phyloP scores from a whole-genome alignment of 352 stramenopile species.

The Phytopythium kandeliae region DNA sequence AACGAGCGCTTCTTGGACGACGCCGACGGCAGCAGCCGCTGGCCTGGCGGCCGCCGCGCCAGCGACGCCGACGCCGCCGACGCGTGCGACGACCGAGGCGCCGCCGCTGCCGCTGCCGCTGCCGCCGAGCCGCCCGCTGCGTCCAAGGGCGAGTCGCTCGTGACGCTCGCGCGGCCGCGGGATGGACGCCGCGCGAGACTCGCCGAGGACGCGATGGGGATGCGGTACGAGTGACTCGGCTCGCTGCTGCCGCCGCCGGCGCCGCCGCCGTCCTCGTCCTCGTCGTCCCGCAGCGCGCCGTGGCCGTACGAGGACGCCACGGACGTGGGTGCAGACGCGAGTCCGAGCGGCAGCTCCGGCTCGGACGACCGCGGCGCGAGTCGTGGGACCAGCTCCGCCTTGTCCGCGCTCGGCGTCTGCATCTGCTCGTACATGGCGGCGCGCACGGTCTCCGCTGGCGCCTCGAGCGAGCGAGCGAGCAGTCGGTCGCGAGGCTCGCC shows the following conservation, averaged over 20 bases:
- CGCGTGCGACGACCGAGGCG: conserved; percentile 9
- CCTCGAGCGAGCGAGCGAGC: too few relatives aligned
- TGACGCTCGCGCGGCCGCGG: conserved; percentile 5
- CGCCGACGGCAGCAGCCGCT: conserved; percentile 12
- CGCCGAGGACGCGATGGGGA: conserved; percentile 19
- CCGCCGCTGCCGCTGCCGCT: conserved; percentile 8
- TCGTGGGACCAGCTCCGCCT: conserved; percentile 6
- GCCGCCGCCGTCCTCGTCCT: conserved; percentile 10
- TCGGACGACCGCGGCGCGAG: conserved; percentile 21
- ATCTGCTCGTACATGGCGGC: conserved; percentile 27
- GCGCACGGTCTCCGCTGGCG: neutral
- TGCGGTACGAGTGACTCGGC: conserved; percentile 15
- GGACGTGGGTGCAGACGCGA: conserved; percentile 12
- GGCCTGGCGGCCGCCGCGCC: conserved; percentile 1
- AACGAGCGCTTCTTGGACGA: conserved; percentile 11
- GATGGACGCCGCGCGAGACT: conserved; percentile 12
- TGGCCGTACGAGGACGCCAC: conserved; percentile 13
- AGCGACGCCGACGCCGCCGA: conserved; percentile 3
- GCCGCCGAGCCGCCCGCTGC: too few relatives aligned
- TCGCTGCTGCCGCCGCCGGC: too few relatives aligned
- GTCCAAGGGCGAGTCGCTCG: too few relatives aligned
- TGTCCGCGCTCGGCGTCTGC: conserved; percentile 21
- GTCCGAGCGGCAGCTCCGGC: conserved; percentile 15
- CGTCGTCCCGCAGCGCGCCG: conserved; percentile 19
- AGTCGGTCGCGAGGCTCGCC: too few relatives aligned